These are phyloP conservation scores for Citrus unshiu DNA, from an alignment of 345 rosid species.

Conservation along the genomic window DNA sequence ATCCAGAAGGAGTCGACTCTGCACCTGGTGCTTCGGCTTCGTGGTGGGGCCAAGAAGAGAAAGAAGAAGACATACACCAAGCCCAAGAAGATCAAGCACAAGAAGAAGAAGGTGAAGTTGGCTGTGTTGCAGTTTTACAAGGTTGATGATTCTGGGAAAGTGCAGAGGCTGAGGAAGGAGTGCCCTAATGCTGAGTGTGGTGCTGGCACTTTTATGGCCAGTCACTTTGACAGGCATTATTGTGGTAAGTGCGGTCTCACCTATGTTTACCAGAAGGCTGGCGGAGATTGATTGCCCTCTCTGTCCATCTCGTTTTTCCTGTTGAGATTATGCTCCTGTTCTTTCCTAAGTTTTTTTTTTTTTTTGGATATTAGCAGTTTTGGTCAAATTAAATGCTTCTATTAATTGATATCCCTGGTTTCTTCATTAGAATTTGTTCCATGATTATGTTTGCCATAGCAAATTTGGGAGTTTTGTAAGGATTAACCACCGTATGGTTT, in stretches of 20 bases:
- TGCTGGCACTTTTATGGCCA: slow-evolving; percentile 70
- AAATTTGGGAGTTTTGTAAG: neutral
- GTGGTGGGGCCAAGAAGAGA: slow-evolving; percentile 57
- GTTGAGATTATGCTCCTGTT: neutral
- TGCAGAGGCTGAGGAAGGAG: slow-evolving; percentile 65
- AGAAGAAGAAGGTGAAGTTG: slow-evolving; percentile 70
- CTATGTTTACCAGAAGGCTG: slow-evolving; percentile 66
- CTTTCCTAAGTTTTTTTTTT: neutral
- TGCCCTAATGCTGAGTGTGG: slow-evolving; percentile 65
- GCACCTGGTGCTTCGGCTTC: slow-evolving; percentile 48
- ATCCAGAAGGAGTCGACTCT: slow-evolving; percentile 58
- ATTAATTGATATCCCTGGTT: neutral
- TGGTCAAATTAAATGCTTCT: neutral
- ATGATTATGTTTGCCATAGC: neutral
- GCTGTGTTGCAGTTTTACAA: slow-evolving; percentile 62
- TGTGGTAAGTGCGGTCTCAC: slow-evolving; percentile 78
- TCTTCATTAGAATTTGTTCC: neutral
- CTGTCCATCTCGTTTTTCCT: neutral
- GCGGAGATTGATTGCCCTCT: slow-evolving; percentile 29
- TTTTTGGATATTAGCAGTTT: neutral
- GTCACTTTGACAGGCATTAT: slow-evolving; percentile 67
- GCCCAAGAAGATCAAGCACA: slow-evolving; percentile 73
- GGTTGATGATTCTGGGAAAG: slow-evolving; percentile 61
- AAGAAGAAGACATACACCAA: slow-evolving; percentile 79
- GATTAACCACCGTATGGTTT: neutral